These are phyloP conservation scores for Blastobotrys indianensis DNA, from an alignment of 1,139 yeast species.

Conservation along the genomic window DNA sequence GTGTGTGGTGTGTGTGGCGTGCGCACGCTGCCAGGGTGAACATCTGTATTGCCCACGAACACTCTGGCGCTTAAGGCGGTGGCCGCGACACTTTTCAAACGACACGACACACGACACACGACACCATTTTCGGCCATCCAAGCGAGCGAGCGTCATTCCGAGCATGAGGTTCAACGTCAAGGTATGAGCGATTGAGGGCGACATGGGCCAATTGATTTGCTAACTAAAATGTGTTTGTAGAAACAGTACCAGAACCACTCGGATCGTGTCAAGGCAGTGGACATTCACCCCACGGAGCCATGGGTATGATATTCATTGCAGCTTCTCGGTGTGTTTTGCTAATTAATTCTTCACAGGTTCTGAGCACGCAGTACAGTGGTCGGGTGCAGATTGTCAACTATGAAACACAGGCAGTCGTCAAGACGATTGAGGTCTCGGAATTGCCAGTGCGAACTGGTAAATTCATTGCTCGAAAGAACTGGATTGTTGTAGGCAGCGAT, in stretches of 20 bases:
- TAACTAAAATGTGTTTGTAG: constrained; percentile 29
- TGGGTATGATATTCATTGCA: constrained; percentile 46
- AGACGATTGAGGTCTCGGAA: constrained; percentile 80
- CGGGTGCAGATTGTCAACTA: constrained; percentile 87
- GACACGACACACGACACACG: not conserved
- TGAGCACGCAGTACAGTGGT: constrained; percentile 75
- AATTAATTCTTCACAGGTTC: constrained; percentile 29
- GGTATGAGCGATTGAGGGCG: constrained; percentile 14
- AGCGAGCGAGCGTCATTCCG: not conserved
- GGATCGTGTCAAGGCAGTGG: constrained; percentile 95
- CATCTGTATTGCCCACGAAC: not conserved
- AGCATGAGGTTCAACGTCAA: constrained; percentile 26
- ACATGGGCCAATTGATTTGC: constrained; percentile 1
- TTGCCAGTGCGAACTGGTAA: constrained; percentile 95
- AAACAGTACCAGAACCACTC: constrained; percentile 82
- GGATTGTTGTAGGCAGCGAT: constrained; percentile 96
- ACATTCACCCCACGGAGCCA: constrained; percentile 96
- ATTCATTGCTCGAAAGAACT: constrained; percentile 91
- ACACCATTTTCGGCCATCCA: not conserved
- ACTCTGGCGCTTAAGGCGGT: too few relatives aligned
- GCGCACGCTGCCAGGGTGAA: not conserved
- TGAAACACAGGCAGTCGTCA: constrained; percentile 63
- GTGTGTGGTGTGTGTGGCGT: not conserved
- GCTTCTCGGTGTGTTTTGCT: not conserved
- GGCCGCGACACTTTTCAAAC: not conserved